Evolutionary conservation across 75 land plant genomes (phyloP).

Genomic region (Sequoia sempervirens): DNA sequence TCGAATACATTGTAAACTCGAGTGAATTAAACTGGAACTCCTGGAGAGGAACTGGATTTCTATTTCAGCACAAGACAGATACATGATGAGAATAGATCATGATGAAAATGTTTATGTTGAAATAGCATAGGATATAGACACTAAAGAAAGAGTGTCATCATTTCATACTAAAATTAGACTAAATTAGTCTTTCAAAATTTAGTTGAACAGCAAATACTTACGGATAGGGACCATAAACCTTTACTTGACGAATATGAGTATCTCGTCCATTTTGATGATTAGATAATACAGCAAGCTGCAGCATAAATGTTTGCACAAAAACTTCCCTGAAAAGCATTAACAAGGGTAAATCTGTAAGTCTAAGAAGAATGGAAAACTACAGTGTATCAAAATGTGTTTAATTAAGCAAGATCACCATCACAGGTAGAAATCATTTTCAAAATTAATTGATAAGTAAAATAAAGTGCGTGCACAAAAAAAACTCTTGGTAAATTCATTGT

Average conservation of each 20-base stretch:
- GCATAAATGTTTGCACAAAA: slow-evolving; percentile 86
- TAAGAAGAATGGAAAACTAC: not conserved
- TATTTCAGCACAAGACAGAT: slow-evolving; percentile 23
- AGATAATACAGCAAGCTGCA: slow-evolving; percentile 89
- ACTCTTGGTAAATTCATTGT: not conserved
- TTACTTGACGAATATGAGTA: slow-evolving; percentile 96
- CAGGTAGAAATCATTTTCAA: not conserved
- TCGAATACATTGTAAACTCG: slow-evolving; percentile 75
- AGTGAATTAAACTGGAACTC: slow-evolving; percentile 89
- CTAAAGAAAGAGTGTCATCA: not conserved
- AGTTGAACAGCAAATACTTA: slow-evolving; percentile 33
- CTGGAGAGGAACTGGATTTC: slow-evolving; percentile 92
- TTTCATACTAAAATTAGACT: not conserved
- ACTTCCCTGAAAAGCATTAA: slow-evolving; percentile 42
- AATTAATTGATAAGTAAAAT: not conserved
- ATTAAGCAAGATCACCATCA: not conserved
- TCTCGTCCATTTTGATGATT: slow-evolving; percentile 99
- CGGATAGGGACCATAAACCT: slow-evolving; percentile 98
- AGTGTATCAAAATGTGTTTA: not conserved
- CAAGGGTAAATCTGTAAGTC: not conserved
- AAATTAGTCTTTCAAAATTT: not conserved
- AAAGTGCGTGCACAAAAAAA: not conserved
- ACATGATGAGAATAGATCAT: not conserved
- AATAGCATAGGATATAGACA: not conserved
- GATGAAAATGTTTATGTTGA: not conserved